Percentiles rank a stretch among this genome's conserved stretches.
phyloP scores from a whole-genome alignment of 441 rosid genomes.

The Corymbia calophylla region DNA sequence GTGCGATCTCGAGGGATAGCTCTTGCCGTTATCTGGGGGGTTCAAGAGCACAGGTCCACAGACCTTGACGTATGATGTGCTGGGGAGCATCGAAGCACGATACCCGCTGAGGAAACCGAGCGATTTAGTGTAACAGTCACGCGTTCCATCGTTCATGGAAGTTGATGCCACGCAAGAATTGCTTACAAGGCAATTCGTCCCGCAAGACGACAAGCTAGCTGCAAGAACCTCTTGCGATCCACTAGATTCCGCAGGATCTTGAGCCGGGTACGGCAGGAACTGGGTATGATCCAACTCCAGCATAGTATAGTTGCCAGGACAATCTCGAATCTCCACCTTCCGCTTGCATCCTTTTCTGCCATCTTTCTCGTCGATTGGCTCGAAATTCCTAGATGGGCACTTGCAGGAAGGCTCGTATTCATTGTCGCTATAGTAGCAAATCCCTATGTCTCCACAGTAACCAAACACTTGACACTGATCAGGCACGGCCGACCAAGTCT shows the following conservation, averaged over 20 bases:
- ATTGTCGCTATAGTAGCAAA: not conserved
- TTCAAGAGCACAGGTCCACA: not conserved
- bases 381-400: conserved; percentile 7
- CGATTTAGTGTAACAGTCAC: not conserved
- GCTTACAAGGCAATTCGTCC: not conserved
- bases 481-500: not conserved
- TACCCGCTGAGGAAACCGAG: not conserved
- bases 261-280: not conserved
- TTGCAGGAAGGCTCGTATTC: not conserved
- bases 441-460: conserved; percentile 7
- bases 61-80: not conserved
- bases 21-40: not conserved
- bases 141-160: not conserved
- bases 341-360: conserved; percentile 5
- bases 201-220: not conserved
- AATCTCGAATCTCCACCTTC: conserved; percentile 1
- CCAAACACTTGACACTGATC: conserved; percentile 9
- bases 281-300: not conserved
- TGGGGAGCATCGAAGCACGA: not conserved
- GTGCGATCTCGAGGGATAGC: not conserved
- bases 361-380: not conserved
- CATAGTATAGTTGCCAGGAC: conserved; percentile 4
- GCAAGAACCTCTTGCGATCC: not conserved
- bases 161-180: not conserved
- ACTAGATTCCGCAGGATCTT: not conserved